Evolutionary conservation across 2,329 filamentous ascomycete species (phyloP), one percentile per base, ranked within the genome.

Genomic region (Pseudogymnoascus sp.): DNA sequence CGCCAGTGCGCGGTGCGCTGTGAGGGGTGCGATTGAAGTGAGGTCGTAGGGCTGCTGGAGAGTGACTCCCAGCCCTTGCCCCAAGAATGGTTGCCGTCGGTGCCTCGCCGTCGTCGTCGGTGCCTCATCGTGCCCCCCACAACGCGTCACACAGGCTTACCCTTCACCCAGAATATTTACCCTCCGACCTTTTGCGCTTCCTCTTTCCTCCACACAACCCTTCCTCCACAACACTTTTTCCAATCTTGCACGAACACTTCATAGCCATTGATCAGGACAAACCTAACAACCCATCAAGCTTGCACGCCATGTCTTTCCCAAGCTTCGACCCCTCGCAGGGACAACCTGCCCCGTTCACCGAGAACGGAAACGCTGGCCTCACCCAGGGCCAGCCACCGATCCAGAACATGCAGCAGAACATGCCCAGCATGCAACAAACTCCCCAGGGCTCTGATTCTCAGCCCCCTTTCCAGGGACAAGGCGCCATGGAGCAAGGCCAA

Each of bases 391-490:
- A 53, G 47, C 47, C 21, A 31, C 47, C 21, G 23, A 50, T 50
- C 19, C 44, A 50, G 17, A 21, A 21, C 21, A 53, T 53, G 47
- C 47, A 53, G 47, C 21, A 26, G 47, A 40, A 40, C 36, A 40
- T 40, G 36, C 36, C 36, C 36, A 19, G 36, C 36, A 40, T 40
- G 36, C 36, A 40, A 40, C 47, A 53, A 31, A 26, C 47, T 26
- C 28, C 47, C 21, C 47, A 53, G 47, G 47, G 47, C 47, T 26
- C 47, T 2, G 47, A 53, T 15, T 3, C 21, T 19, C 47, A 53
- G 21, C 19, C 21, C 67, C 75, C 77, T 59, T 81, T 82, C 72
- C 78, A 80, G 66, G 79, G 79, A 53, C 73, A 74, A 67, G 72
- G 70, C 50, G 72, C 69, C 17, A 70, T 65, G 71, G 73, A 44